Evolutionary conservation across 768 basidiomycete genomes (phyloP), one percentile per base, ranked within the genome.

Genomic region (Suillus spraguei): DNA sequence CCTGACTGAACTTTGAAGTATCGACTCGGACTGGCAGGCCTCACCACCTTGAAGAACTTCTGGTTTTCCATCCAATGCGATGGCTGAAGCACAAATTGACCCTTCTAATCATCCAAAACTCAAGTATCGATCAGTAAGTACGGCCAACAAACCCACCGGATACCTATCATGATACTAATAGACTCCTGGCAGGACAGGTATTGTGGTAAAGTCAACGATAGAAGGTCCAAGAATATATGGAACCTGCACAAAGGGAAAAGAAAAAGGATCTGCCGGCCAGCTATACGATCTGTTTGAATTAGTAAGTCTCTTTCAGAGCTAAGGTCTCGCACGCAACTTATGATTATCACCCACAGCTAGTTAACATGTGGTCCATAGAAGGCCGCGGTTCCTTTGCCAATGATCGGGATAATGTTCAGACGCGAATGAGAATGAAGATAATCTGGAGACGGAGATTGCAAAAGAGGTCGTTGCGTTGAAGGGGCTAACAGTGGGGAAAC

Each of bases 211-310:
- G 73, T 77, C 83, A 50, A 74, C 79, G 32, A 83, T 94, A 62
- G 89, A 91, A 64, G 93, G 93, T 9, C 93, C 93, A 22, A 92
- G 93, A 20, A 77, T 95, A 22, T 95, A 92, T 92, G 90, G 86
- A 13, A 92, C 88, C 69, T 94, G 91, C 81, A 83, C 92, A 36
- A 92, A 89, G 72, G 93, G 93, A 22, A 94, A 89, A 67, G 93
- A 95, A 73, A 89, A 84, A 66, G 88, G 88, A 69, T 83, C 90
- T 0, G 84, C 91, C 5, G 86, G 88, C 42, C 92, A 95, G 71
- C 74, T 92, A 41, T 89, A 88, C 65, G 91, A 93, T 69, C 69
- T 95, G 11, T 92, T 95, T 61, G 90, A 93, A 64, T 83, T 83
- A 59, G 93, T 93, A 66, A 68, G 75, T 20, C 59, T 20, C 11